Conservation (phyloP, 495 filamentous ascomycete species). For the Xylaria castorea region DNA sequence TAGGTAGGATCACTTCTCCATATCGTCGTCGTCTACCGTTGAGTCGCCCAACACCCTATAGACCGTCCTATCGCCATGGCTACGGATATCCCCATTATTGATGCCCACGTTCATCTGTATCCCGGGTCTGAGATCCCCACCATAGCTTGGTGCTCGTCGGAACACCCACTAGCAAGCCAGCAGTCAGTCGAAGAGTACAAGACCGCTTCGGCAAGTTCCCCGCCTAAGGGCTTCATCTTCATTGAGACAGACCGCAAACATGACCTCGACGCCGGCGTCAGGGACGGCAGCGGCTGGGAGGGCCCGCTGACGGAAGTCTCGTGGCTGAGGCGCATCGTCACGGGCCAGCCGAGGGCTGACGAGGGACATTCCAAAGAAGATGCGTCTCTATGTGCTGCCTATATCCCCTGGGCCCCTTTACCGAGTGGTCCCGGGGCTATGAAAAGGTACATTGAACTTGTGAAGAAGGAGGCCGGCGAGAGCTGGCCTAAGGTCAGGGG, state of each 20-base stretch:
- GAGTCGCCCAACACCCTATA: neutral
- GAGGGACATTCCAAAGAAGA: slow-evolving; percentile 66
- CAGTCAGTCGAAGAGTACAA: slow-evolving; percentile 68
- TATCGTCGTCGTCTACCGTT: neutral
- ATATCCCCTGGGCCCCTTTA: slow-evolving; percentile 85
- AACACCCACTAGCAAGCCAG: slow-evolving; percentile 62
- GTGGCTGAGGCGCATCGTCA: slow-evolving; percentile 68
- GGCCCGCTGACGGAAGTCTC: slow-evolving; percentile 73
- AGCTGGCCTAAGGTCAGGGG: slow-evolving; percentile 62
- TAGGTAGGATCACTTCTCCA: neutral
- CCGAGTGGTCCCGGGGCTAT: slow-evolving; percentile 60
- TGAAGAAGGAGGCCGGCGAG: slow-evolving; percentile 57
- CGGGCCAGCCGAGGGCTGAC: slow-evolving; percentile 59
- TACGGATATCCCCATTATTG: slow-evolving; percentile 62
- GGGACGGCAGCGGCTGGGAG: slow-evolving; percentile 53
- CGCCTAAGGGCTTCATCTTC: slow-evolving; percentile 72
- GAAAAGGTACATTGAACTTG: slow-evolving; percentile 58
- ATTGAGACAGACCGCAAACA: slow-evolving; percentile 80
- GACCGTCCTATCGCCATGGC: slow-evolving; percentile 20
- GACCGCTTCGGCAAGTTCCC: slow-evolving; percentile 40
- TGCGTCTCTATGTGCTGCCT: slow-evolving; percentile 62
- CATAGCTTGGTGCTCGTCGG: slow-evolving; percentile 68
- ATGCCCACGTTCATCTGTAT: slow-evolving; percentile 90
- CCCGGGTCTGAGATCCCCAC: slow-evolving; percentile 66
- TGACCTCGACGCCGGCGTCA: slow-evolving; percentile 54